Evolutionary conservation across 228 moss, liverwort and hornwort genomes (phyloP).

Genomic region (Sphagnum magellanicum): DNA sequence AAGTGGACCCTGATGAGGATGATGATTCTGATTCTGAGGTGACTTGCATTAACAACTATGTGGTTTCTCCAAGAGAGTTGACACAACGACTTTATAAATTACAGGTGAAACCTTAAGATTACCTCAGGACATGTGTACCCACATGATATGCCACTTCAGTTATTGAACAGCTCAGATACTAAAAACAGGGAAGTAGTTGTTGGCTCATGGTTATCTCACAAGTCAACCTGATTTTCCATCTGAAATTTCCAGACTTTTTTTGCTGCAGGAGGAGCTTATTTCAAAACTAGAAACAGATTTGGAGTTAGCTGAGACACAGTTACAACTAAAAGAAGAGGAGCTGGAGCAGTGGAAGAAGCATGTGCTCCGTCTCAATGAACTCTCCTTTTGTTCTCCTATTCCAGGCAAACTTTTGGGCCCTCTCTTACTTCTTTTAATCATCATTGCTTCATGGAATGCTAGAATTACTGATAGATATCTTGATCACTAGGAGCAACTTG

Average conservation of each 20-base stretch:
- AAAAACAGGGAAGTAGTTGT: no score
- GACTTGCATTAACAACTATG: slow-evolving; percentile 42
- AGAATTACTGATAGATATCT: no score
- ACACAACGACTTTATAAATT: slow-evolving; percentile 39
- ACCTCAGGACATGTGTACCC: no score
- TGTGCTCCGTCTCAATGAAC: slow-evolving; percentile 28
- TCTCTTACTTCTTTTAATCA: no score
- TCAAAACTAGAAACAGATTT: slow-evolving; percentile 50
- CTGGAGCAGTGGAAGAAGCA: slow-evolving; percentile 53
- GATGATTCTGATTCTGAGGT: slow-evolving; percentile 32
- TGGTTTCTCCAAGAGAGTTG: slow-evolving; percentile 52
- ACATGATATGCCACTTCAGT: no score
- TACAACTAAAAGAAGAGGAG: slow-evolving; percentile 44
- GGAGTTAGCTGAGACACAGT: slow-evolving; percentile 25
- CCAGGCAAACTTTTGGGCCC: slow-evolving; percentile 13
- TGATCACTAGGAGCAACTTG: no score
- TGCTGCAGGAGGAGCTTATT: slow-evolving; percentile 39
- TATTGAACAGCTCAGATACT: no score
- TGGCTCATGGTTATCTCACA: no score
- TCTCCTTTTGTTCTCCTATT: slow-evolving; percentile 9
- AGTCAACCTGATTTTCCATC: no score
- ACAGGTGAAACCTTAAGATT: slow-evolving; percentile 16
- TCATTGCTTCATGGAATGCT: no score
- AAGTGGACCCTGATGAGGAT: slow-evolving; percentile 19
- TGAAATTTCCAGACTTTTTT: no score